phyloP scores from a whole-genome alignment of 768 basidiomycete species.

The Calocybe cyanea region DNA sequence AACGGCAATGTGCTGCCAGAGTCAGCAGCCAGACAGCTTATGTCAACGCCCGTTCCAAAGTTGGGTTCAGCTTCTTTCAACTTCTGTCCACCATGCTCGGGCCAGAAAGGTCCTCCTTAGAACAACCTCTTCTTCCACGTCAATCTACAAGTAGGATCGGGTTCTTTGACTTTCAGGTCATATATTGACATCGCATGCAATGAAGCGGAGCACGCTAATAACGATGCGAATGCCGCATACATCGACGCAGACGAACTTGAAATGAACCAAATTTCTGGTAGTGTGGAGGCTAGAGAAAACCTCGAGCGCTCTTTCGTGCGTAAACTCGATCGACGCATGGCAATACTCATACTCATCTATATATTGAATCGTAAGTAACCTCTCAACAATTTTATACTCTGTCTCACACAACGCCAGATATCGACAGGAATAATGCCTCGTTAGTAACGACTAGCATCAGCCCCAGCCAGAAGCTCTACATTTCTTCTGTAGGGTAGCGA shows the following conservation, averaged over 20 bases:
- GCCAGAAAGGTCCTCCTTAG: not conserved
- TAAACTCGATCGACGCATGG: conserved; percentile 57
- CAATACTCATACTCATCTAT: conserved; percentile 48
- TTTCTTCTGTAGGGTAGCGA: conserved; percentile 50
- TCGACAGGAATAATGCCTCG: conserved; percentile 72
- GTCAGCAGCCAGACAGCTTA: too few relatives aligned
- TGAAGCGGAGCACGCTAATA: not conserved
- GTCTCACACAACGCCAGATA: conserved; percentile 29
- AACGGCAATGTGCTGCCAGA: too few relatives aligned
- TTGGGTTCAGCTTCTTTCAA: too few relatives aligned
- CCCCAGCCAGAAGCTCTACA: not conserved
- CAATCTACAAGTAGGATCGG: conserved; percentile 1
- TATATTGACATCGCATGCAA: too few relatives aligned
- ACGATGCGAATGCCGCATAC: not conserved
- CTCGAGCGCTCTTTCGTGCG: conserved; percentile 51
- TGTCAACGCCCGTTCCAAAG: too few relatives aligned
- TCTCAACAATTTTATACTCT: not conserved
- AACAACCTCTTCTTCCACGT: conserved; percentile 10
- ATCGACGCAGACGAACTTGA: not conserved
- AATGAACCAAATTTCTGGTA: conserved; percentile 29
- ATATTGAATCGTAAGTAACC: conserved; percentile 43
- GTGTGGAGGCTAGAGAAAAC: conserved; percentile 36
- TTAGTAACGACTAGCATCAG: conserved; percentile 8
- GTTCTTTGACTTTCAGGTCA: too few relatives aligned
- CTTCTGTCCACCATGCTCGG: conserved; percentile 9